These are phyloP conservation scores for Dalbergia cochinchinensis DNA, from an alignment of 306 rosid species.

Conservation along the genomic window DNA sequence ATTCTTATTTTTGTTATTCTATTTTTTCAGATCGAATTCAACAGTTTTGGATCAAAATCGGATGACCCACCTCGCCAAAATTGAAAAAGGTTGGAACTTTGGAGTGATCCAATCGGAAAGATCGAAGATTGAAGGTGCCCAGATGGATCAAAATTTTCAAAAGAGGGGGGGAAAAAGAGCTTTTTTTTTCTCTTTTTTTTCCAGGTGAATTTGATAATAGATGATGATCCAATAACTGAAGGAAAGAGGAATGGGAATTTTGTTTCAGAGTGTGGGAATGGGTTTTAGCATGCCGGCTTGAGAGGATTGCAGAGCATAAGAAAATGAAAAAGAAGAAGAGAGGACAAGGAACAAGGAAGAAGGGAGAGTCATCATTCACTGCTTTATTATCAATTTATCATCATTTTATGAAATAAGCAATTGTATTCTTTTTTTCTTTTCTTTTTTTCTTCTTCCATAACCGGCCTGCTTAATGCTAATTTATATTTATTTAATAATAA, in stretches of 20 bases:
- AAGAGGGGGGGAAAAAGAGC: background rate
- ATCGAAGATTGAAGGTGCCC: constrained; percentile 58
- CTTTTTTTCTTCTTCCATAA: background rate
- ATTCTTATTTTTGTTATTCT: background rate
- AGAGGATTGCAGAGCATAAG: constrained; percentile 30
- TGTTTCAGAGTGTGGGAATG: background rate
- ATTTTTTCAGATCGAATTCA: constrained; percentile 53
- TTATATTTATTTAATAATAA: background rate
- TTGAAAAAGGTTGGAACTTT: constrained; percentile 31
- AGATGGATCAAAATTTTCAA: constrained; percentile 36
- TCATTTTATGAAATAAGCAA: constrained; percentile 29
- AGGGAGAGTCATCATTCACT: constrained; percentile 55
- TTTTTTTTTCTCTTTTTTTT: background rate
- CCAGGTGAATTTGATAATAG: background rate
- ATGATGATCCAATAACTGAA: constrained; percentile 49
- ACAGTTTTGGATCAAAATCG: constrained; percentile 41
- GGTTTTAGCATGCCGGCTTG: constrained; percentile 51
- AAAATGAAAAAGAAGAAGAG: constrained; percentile 50
- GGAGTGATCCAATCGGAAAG: constrained; percentile 38
- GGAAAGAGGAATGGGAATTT: background rate
- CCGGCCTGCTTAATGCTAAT: background rate
- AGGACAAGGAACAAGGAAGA: constrained; percentile 48
- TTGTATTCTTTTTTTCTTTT: background rate
- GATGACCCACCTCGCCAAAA: constrained; percentile 56
- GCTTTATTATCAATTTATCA: constrained; percentile 41